Conservation (phyloP, 129 eudicot species). For the Deinandra increscens region DNA sequence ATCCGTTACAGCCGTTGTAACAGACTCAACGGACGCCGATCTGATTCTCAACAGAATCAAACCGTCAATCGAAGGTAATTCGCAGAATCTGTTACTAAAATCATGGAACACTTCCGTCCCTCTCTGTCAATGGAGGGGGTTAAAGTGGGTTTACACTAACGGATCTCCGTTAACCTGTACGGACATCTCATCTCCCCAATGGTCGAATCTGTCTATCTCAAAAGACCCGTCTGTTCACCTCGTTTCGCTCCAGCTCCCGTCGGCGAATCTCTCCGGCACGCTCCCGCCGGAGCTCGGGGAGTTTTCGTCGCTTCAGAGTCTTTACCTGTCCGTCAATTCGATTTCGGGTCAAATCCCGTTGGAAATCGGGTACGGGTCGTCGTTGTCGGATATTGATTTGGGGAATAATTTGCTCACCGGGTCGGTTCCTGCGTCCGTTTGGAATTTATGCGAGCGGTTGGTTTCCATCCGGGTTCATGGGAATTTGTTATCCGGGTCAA, state of each 20-base stretch:
- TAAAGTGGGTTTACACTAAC: constrained; percentile 57
- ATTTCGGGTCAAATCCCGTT: constrained; percentile 67
- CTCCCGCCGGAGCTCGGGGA: constrained; percentile 73
- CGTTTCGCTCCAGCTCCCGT: constrained; percentile 77
- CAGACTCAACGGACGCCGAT: constrained; percentile 57
- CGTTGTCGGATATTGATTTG: constrained; percentile 72
- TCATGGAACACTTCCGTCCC: constrained; percentile 79
- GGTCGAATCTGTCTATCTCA: constrained; percentile 50
- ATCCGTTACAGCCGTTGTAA: constrained; percentile 4
- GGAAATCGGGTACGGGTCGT: constrained; percentile 82
- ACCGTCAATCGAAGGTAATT: constrained; percentile 61
- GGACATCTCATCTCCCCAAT: constrained; percentile 65
- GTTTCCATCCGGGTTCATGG: constrained; percentile 62
- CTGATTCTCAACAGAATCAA: constrained; percentile 58
- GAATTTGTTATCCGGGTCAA: constrained; percentile 59
- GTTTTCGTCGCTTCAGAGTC: constrained; percentile 53
- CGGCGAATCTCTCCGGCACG: constrained; percentile 76
- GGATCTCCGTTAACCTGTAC: constrained; percentile 41
- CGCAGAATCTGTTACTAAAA: constrained; percentile 48
- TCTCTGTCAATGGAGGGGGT: constrained; percentile 89
- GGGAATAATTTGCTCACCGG: constrained; percentile 68
- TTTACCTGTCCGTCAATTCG: constrained; percentile 63
- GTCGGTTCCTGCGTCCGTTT: constrained; percentile 67
- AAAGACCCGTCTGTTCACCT: constrained; percentile 61
- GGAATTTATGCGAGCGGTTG: constrained; percentile 82